Conservation (phyloP, 2,329 filamentous ascomycete species). For the Raffaelea albimanens region DNA sequence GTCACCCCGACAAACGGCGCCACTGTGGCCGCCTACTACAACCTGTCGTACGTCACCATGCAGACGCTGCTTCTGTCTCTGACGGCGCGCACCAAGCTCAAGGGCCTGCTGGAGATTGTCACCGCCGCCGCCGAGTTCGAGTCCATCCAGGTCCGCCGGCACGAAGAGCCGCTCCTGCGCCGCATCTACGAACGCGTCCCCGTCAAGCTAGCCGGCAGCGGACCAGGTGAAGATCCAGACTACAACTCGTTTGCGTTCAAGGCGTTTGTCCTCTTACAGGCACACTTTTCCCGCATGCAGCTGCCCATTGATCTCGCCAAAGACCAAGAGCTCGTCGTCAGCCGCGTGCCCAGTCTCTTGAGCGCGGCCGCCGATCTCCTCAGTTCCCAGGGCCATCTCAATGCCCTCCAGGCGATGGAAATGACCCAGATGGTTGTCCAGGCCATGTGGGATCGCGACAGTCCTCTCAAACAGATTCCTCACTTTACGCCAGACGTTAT, state of each 20-base stretch:
- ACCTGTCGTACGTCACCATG: conserved; percentile 98
- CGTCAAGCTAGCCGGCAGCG: conserved; percentile 68
- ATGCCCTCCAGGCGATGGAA: conserved; percentile 98
- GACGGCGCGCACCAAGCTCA: conserved; percentile 81
- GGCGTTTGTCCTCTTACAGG: conserved; percentile 91
- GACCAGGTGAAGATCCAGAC: conserved; percentile 48
- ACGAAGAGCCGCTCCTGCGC: conserved; percentile 79
- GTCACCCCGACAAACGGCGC: conserved; percentile 87
- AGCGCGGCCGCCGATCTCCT: conserved; percentile 92
- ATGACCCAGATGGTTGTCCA: conserved; percentile 99
- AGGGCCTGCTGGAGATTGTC: conserved; percentile 93
- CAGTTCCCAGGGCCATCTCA: conserved; percentile 89
- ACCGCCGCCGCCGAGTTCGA: conserved; percentile 97
- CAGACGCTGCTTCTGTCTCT: conserved; percentile 94
- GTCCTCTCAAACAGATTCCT: conserved; percentile 93
- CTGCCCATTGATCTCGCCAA: conserved; percentile 91
- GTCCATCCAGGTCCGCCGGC: conserved; percentile 71
- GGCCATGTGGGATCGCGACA: conserved; percentile 98
- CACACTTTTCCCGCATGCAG: conserved; percentile 96
- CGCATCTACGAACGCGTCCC: conserved; percentile 92
- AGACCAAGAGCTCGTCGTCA: conserved; percentile 82
- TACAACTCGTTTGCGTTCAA: conserved; percentile 98
- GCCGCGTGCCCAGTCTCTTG: conserved; percentile 76
- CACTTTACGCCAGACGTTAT: conserved; percentile 81
- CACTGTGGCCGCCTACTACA: conserved; percentile 98